These are phyloP conservation scores for Salix exigua DNA, from an alignment of 345 rosid genomes.

Conservation along the genomic window DNA sequence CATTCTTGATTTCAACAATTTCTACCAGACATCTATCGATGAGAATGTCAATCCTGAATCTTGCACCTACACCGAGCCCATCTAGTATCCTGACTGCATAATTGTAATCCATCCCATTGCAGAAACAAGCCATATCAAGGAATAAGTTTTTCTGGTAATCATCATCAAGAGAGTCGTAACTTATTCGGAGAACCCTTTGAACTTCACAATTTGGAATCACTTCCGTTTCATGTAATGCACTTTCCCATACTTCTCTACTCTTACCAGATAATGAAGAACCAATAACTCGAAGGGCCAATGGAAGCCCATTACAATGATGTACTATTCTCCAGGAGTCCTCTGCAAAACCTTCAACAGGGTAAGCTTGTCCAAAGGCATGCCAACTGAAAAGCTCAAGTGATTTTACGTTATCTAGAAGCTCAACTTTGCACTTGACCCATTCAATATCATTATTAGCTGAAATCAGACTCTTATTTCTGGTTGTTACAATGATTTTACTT, in stretches of 20 bases:
- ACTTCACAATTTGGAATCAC: background rate
- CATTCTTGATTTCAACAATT: background rate
- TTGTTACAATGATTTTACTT: too few relatives aligned
- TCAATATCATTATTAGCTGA: too few relatives aligned
- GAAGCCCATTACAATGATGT: background rate
- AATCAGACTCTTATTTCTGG: too few relatives aligned
- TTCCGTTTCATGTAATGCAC: conserved; percentile 6
- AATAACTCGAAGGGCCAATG: background rate
- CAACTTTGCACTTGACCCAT: background rate
- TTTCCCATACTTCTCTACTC: conserved; percentile 7
- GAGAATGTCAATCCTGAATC: background rate
- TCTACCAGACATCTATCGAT: background rate
- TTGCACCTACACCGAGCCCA: background rate
- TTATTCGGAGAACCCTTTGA: background rate
- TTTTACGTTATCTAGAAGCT: background rate
- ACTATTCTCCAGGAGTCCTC: background rate
- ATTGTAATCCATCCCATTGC: background rate
- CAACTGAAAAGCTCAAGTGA: background rate
- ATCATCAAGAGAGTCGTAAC: background rate
- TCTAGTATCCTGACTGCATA: background rate
- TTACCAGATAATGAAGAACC: background rate
- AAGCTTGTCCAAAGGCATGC: background rate
- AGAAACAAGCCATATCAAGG: background rate
- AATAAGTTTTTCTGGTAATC: background rate
- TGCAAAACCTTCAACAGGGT: background rate